Evolutionary conservation across 306 rosid species (phyloP).

Genomic region (Delonix regia): DNA sequence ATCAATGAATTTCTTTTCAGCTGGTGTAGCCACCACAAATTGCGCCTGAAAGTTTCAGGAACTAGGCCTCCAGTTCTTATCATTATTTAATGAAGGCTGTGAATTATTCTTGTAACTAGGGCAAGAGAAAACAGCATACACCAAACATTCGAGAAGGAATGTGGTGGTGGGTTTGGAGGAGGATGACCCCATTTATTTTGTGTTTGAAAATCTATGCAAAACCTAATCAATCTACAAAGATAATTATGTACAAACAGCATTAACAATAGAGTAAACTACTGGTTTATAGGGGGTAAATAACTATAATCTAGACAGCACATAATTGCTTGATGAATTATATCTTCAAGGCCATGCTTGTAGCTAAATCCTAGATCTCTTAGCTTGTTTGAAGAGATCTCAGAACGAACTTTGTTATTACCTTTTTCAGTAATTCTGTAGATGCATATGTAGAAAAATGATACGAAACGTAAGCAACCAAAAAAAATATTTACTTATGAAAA

Average conservation of each 20-base stretch:
- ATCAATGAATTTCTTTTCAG: background rate
- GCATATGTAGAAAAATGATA: background rate
- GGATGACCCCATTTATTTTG: background rate
- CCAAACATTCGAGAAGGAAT: constrained; percentile 16
- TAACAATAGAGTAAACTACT: background rate
- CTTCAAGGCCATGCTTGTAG: constrained; percentile 74
- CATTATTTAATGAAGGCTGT: background rate
- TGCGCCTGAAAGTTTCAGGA: background rate
- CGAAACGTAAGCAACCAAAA: constrained; percentile 10
- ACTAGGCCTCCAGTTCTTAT: background rate
- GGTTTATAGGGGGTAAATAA: constrained; percentile 54
- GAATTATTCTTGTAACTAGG: constrained; percentile 1
- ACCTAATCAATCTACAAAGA: background rate
- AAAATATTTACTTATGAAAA: background rate
- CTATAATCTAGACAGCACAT: constrained; percentile 52
- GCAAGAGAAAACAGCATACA: background rate
- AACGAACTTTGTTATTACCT: constrained; percentile 39
- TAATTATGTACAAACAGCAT: background rate
- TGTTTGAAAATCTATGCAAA: background rate
- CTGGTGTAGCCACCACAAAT: background rate
- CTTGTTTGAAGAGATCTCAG: constrained; percentile 56
- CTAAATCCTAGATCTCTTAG: constrained; percentile 10
- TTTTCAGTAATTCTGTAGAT: constrained; percentile 46
- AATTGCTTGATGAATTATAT: constrained; percentile 53
- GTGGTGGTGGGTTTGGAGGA: constrained; percentile 9